Percentiles rank a stretch among this genome's conserved stretches.
Conservation (phyloP, 345 rosid species). For the Eutrema yunnanense region DNA sequence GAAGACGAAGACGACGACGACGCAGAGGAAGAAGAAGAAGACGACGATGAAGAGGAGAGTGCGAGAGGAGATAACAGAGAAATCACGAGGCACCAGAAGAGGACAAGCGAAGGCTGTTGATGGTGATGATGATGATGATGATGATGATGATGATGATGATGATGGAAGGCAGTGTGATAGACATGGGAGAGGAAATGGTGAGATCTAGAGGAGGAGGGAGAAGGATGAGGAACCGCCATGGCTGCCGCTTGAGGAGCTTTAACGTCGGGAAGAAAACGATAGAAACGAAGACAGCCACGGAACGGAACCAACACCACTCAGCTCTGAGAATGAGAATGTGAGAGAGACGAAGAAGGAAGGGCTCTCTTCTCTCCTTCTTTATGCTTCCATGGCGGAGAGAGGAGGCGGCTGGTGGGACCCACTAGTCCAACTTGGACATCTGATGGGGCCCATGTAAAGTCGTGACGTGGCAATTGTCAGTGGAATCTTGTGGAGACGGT, state of each 20-base stretch:
- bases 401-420: constrained; percentile 22
- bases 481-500: constrained; percentile 36
- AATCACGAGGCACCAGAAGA: constrained; percentile 31
- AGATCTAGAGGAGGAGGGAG: constrained; percentile 24
- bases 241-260: background rate
- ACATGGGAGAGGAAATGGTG: constrained; percentile 8
- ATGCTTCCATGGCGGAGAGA: constrained; percentile 5
- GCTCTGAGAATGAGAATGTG: background rate
- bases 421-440: constrained; percentile 19
- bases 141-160: constrained; percentile 15
- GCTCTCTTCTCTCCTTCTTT: too few relatives aligned
- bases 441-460: background rate
- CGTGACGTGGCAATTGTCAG: constrained; percentile 22
- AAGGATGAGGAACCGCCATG: constrained; percentile 31
- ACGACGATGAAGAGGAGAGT: constrained; percentile 15
- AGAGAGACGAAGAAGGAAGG: too few relatives aligned
- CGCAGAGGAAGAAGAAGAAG: constrained; percentile 14
- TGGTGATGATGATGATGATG: constrained; percentile 4
- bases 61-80: constrained; percentile 30
- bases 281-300: constrained; percentile 24
- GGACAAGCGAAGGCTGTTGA: constrained; percentile 17
- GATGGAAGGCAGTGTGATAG: constrained; percentile 20
- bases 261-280: background rate
- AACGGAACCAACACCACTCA: constrained; percentile 22
- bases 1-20: constrained; percentile 13